A percentile compares a stretch with the other conserved stretches of the same genome.
phyloP scores from a whole-genome alignment of 2,329 filamentous ascomycete genomes.

The Sphaerostilbella broomeana region DNA sequence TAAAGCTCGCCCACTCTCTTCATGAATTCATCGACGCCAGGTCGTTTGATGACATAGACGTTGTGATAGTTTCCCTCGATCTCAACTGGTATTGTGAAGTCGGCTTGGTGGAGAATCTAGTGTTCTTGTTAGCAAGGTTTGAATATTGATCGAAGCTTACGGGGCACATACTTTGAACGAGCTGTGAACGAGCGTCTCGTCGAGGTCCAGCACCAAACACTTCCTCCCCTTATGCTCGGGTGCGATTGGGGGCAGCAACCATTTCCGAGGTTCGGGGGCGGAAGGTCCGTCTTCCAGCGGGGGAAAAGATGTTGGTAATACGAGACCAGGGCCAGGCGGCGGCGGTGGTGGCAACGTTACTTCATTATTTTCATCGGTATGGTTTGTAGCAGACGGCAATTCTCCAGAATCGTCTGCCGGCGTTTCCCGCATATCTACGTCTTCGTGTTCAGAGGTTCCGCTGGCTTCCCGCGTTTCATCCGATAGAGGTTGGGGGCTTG shows the following conservation, averaged over 20 bases:
- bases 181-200: conserved; percentile 95
- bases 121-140: conserved; percentile 14
- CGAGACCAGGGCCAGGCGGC: conserved; percentile 38
- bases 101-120: conserved; percentile 92
- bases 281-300: conserved; percentile 36
- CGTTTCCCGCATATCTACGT: conserved; percentile 62
- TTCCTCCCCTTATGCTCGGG: conserved; percentile 81
- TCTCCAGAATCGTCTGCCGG: conserved; percentile 47
- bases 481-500: conserved; percentile 21
- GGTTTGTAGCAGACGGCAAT: conserved; percentile 30
- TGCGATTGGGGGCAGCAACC: conserved; percentile 73
- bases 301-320: conserved; percentile 34
- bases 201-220: conserved; percentile 88
- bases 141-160: neutral
- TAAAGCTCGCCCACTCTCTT: conserved; percentile 96
- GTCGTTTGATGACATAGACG: conserved; percentile 97
- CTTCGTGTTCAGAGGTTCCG: conserved; percentile 46
- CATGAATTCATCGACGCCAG: conserved; percentile 98
- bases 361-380: conserved; percentile 28
- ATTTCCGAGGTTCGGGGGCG: conserved; percentile 46
- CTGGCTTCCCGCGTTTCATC: conserved; percentile 22
- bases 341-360: conserved; percentile 37
- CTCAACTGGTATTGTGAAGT: conserved; percentile 97
- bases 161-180: conserved; percentile 77
- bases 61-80: conserved; percentile 99